A percentile compares a stretch with the other conserved stretches of the same genome.
These are phyloP conservation scores for Rubroshorea leprosula DNA, from an alignment of 345 rosid species.

Conservation along the genomic window DNA sequence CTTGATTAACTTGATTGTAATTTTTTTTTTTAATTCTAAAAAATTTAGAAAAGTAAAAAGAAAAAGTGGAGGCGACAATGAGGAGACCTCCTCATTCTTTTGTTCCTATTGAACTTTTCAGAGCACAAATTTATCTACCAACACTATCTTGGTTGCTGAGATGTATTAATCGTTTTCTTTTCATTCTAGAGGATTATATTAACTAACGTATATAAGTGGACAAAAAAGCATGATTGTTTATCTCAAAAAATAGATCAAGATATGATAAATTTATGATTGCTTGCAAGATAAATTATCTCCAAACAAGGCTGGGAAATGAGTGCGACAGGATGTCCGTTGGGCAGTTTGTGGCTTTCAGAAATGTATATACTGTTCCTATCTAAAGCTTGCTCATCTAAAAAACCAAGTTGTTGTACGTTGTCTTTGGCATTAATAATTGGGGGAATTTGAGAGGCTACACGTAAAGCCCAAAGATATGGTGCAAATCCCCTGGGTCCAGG, in stretches of 20 bases:
- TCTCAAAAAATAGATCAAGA: not conserved
- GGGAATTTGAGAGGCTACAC: not conserved
- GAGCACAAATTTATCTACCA: not conserved
- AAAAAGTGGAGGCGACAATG: no score
- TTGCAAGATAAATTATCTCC: constrained; percentile 8
- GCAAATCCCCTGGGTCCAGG: constrained; percentile 17
- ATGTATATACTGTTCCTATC: no score
- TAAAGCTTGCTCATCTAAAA: no score
- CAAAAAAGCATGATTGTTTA: constrained; percentile 13
- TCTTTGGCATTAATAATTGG: not conserved
- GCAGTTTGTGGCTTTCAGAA: not conserved
- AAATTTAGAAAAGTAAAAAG: no score
- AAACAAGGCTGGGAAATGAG: not conserved
- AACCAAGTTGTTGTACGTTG: not conserved
- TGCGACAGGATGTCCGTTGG: not conserved
- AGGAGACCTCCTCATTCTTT: no score
- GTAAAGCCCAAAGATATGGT: constrained; percentile 12
- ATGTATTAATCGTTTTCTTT: not conserved
- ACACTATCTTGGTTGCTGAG: not conserved
- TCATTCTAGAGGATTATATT: not conserved
- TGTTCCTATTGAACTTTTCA: not conserved
- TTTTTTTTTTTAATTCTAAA: no score
- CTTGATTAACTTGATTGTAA: no score
- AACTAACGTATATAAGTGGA: constrained; percentile 13
- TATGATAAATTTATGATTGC: constrained; percentile 15